Evolutionary conservation across 1,284 basidiomycete genomes (phyloP).

Genomic region (Tilletiopsis washingtonensis): DNA sequence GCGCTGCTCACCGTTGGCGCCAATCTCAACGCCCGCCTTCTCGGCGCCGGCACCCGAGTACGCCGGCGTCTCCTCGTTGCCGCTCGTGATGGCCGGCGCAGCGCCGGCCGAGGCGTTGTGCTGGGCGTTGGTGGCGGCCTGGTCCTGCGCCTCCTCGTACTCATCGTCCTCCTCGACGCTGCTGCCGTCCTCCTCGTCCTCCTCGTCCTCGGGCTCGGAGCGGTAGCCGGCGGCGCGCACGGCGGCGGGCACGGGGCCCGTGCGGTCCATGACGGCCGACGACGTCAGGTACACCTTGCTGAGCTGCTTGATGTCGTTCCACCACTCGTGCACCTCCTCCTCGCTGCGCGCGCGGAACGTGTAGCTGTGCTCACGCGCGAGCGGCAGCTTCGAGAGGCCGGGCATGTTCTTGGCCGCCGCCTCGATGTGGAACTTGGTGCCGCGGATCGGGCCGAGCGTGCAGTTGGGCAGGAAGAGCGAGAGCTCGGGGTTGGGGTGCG

Average conservation of each 20-base stretch:
- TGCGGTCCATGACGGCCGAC: slow-evolving; percentile 84
- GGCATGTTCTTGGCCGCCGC: slow-evolving; percentile 53
- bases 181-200: slow-evolving; percentile 62
- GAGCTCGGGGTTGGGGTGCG: slow-evolving; percentile 63
- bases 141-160: slow-evolving; percentile 51
- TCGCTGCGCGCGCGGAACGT: slow-evolving; percentile 81
- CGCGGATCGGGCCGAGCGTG: slow-evolving; percentile 87
- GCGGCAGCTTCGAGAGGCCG: slow-evolving; percentile 51
- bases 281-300: slow-evolving; percentile 92
- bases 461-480: slow-evolving; percentile 89
- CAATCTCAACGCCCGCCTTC: slow-evolving; percentile 53
- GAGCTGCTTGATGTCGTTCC: slow-evolving; percentile 96
- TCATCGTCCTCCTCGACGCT: slow-evolving; percentile 59
- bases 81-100: slow-evolving; percentile 31
- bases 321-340: slow-evolving; percentile 99
- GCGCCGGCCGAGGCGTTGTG: slow-evolving; percentile 11
- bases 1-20: slow-evolving; percentile 53
- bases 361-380: slow-evolving; percentile 60
- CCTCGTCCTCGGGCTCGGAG: slow-evolving; percentile 54
- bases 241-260: slow-evolving; percentile 84
- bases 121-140: slow-evolving; percentile 7
- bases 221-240: slow-evolving; percentile 79
- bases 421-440: slow-evolving; percentile 97
- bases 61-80: slow-evolving; percentile 46
- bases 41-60: slow-evolving; percentile 41